A percentile compares a stretch with the other conserved stretches of the same genome.
These are phyloP conservation scores for Xylaria sp. DNA, from an alignment of 2,329 filamentous ascomycete species.

Conservation along the genomic window DNA sequence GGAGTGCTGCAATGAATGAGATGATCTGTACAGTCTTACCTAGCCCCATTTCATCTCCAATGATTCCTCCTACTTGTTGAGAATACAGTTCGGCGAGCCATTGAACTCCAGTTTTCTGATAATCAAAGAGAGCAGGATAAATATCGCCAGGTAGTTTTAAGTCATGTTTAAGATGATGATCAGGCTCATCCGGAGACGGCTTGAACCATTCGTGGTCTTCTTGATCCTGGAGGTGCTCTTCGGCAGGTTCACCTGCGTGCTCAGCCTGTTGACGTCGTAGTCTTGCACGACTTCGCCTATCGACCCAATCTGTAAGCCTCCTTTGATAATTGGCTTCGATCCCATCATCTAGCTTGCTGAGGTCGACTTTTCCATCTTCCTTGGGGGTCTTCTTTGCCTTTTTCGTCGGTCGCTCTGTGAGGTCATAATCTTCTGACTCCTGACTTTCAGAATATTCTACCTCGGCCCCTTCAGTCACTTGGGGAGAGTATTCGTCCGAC, in stretches of 20 bases:
- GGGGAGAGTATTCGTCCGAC: slow-evolving; percentile 59
- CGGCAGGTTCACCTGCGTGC: slow-evolving; percentile 52
- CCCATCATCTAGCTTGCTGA: slow-evolving; percentile 82
- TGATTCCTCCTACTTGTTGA: slow-evolving; percentile 90
- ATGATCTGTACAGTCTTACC: slow-evolving; percentile 84
- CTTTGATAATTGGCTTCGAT: slow-evolving; percentile 83
- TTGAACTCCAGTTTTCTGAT: slow-evolving; percentile 95
- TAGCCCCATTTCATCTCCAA: slow-evolving; percentile 98
- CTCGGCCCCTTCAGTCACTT: slow-evolving; percentile 44
- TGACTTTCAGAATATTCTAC: slow-evolving; percentile 48
- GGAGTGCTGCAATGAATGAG: slow-evolving; percentile 86
- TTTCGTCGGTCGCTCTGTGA: slow-evolving; percentile 54
- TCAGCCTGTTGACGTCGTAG: slow-evolving; percentile 50
- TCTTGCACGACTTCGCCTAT: slow-evolving; percentile 69
- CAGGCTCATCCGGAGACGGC: slow-evolving; percentile 83
- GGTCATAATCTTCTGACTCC: slow-evolving; percentile 53
- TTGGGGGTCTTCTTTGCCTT: slow-evolving; percentile 54
- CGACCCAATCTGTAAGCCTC: slow-evolving; percentile 80
- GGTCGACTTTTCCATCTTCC: slow-evolving; percentile 57
- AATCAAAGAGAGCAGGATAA: slow-evolving; percentile 90
- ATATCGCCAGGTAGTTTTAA: slow-evolving; percentile 91
- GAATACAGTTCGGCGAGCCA: slow-evolving; percentile 94
- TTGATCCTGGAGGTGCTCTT: slow-evolving; percentile 50
- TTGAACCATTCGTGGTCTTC: slow-evolving; percentile 77
- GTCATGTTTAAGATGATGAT: slow-evolving; percentile 78